Conservation (phyloP, 768 basidiomycete genomes). For the Suillus occidentalis region DNA sequence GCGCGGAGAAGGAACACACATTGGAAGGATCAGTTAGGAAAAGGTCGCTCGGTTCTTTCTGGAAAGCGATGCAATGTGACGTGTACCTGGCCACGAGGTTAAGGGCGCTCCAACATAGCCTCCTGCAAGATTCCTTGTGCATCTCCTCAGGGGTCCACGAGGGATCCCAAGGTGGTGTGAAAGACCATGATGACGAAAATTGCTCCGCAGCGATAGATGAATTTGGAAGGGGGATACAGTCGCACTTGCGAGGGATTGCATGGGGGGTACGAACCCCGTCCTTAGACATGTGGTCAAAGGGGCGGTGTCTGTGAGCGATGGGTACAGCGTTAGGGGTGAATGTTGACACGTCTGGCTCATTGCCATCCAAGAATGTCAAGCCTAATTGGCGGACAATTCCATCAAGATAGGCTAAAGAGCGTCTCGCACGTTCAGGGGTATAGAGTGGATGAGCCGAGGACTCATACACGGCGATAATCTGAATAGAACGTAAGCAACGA, state of each 20-base stretch:
- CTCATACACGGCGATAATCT: slow-evolving; percentile 81
- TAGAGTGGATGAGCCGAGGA: slow-evolving; percentile 71
- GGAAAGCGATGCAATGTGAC: slow-evolving; percentile 66
- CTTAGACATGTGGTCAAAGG: slow-evolving; percentile 29
- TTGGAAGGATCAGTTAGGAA: slow-evolving; percentile 65
- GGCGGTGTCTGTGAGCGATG: slow-evolving; percentile 36
- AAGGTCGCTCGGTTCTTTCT: slow-evolving; percentile 55
- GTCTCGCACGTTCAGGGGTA: slow-evolving; percentile 50
- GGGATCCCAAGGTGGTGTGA: slow-evolving; percentile 60
- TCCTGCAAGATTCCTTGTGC: slow-evolving; percentile 68
- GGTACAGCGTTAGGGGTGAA: slow-evolving; percentile 57
- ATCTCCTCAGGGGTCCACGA: slow-evolving; percentile 55
- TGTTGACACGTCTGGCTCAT: slow-evolving; percentile 51
- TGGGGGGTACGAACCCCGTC: slow-evolving; percentile 28
- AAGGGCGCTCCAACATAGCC: slow-evolving; percentile 76
- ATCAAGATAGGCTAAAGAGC: slow-evolving; percentile 60
- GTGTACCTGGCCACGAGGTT: slow-evolving; percentile 67
- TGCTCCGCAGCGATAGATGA: slow-evolving; percentile 34
- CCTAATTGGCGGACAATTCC: slow-evolving; percentile 56
- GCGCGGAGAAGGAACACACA: slow-evolving; percentile 40
- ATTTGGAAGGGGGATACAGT: slow-evolving; percentile 44
- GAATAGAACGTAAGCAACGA: slow-evolving; percentile 16
- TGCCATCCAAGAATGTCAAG: slow-evolving; percentile 56
- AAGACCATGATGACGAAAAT: slow-evolving; percentile 44
- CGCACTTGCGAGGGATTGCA: slow-evolving; percentile 39